These are phyloP conservation scores for Malus fusca DNA, from an alignment of 306 rosid species.

Conservation along the genomic window DNA sequence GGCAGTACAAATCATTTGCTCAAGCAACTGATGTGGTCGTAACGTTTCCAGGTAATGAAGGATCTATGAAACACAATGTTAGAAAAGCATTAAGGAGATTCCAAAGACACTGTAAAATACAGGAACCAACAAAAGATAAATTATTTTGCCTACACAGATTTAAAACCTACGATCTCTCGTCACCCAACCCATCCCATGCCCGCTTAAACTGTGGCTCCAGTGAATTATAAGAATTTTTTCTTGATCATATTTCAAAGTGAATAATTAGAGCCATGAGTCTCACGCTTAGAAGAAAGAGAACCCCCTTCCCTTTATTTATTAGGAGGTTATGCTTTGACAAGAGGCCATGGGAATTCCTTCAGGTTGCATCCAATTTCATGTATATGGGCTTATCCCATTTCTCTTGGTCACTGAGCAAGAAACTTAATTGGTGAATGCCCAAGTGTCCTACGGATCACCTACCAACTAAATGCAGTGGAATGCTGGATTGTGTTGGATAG, in stretches of 20 bases:
- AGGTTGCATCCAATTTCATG: neutral
- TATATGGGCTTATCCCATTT: neutral
- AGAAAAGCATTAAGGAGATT: constrained; percentile 5
- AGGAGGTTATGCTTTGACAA: neutral
- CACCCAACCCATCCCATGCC: neutral
- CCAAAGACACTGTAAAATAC: neutral
- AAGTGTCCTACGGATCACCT: neutral
- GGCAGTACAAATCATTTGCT: constrained; percentile 87
- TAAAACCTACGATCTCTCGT: neutral
- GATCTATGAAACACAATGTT: constrained; percentile 37
- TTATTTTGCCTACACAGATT: neutral
- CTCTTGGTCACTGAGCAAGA: neutral
- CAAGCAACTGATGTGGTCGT: constrained; percentile 75
- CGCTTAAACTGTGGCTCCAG: neutral
- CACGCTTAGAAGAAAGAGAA: neutral
- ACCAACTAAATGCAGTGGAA: too few species aligned
- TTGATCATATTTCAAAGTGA: neutral
- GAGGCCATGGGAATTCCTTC: neutral
- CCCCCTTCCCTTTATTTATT: neutral
- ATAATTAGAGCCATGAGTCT: neutral
- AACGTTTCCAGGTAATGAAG: constrained; percentile 93
- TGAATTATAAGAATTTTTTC: neutral
- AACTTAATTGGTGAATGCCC: neutral
- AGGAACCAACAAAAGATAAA: constrained; percentile 13
- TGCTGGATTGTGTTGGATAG: too few species aligned